These are phyloP conservation scores for Neonectria neomacrospora DNA, from an alignment of 2,329 filamentous ascomycete species.

Conservation along the genomic window DNA sequence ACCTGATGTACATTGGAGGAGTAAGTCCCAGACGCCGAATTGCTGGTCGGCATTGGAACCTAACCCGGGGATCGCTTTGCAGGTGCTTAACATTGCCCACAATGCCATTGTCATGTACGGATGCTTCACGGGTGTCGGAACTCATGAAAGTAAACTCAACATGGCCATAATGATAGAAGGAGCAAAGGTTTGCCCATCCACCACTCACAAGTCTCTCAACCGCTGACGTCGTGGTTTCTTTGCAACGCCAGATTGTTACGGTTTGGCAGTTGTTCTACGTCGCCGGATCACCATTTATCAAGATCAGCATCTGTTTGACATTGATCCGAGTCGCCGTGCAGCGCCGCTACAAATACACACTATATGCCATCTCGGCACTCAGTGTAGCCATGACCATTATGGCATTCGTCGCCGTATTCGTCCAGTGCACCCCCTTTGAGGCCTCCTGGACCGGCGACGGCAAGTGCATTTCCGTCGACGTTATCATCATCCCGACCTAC, in stretches of 20 bases:
- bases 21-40: background rate
- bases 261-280: constrained; percentile 29
- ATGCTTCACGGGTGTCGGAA: background rate
- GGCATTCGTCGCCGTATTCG: background rate
- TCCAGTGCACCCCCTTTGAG: constrained; percentile 15
- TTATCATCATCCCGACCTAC: constrained; percentile 18
- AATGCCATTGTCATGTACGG: background rate
- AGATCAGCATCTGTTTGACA: constrained; percentile 22
- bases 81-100: background rate
- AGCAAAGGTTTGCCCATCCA: background rate
- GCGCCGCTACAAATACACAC: background rate
- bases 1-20: background rate
- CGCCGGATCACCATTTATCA: constrained; percentile 17
- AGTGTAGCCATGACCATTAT: constrained; percentile 7
- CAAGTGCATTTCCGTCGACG: constrained; percentile 13
- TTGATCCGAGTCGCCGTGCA: constrained; percentile 17
- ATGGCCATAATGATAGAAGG: background rate
- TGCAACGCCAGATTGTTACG: background rate
- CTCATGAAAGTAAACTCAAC: background rate
- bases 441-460: constrained; percentile 20
- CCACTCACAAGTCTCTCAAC: background rate
- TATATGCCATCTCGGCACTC: background rate
- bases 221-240: background rate
- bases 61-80: too few relatives aligned
- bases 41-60: too few relatives aligned